phyloP scores from a whole-genome alignment of 371 early-diverging fungal genomes.

The Rhizopus stolonifer region DNA sequence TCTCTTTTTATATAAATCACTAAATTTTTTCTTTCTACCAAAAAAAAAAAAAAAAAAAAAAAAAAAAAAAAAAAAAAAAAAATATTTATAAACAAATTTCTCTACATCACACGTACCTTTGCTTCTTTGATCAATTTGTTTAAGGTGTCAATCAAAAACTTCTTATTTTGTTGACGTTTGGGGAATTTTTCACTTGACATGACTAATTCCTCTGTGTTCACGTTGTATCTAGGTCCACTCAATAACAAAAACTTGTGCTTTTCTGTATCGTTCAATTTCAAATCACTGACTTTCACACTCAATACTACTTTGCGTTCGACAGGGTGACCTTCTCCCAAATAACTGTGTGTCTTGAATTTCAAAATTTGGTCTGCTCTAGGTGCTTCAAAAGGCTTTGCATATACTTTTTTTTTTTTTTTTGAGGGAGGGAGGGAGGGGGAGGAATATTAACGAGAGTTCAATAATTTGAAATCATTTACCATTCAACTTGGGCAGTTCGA shows the following conservation, averaged over 20 bases:
- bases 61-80: too few relatives aligned
- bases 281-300: slow-evolving; percentile 51
- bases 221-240: slow-evolving; percentile 61
- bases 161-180: slow-evolving; percentile 68
- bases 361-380: slow-evolving; percentile 54
- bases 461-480: slow-evolving; percentile 36
- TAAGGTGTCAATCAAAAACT: slow-evolving; percentile 60
- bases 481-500: slow-evolving; percentile 64
- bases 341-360: slow-evolving; percentile 56
- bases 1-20: too few relatives aligned
- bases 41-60: too few relatives aligned
- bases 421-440: too few relatives aligned
- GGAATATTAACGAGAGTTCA: neutral
- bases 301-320: slow-evolving; percentile 61
- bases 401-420: too few relatives aligned
- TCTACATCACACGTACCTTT: too few relatives aligned
- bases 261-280: slow-evolving; percentile 49
- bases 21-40: too few relatives aligned
- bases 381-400: slow-evolving; percentile 59
- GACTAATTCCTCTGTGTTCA: slow-evolving; percentile 51
- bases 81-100: too few relatives aligned
- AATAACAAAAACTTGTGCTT: slow-evolving; percentile 62
- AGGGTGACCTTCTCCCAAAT: slow-evolving; percentile 66
- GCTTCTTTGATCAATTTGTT: slow-evolving; percentile 56
- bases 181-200: slow-evolving; percentile 66